Base-by-base conservation (phyloP, 2,329 filamentous ascomycete species). In the Alternaria arborescens region DNA sequence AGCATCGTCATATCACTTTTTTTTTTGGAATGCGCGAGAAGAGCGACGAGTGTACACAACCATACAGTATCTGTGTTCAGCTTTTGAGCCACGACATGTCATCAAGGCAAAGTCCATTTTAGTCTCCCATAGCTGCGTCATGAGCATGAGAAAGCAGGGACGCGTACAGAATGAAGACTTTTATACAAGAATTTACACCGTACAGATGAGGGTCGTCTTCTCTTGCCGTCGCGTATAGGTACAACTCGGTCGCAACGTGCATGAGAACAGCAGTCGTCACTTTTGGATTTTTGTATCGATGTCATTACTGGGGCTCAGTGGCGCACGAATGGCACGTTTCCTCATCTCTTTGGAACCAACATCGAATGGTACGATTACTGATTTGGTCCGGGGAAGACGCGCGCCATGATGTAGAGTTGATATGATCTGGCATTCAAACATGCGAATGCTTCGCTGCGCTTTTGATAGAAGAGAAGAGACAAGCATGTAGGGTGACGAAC, bases 221-320 rank as follows among this genome's bases (percentile, higher is more conserved):
- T 18, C 0, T 16, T 16, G 16, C 8, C 36, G 16, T 38, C n/a
- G 16, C 0, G n/a, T 8, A 2, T 18, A 10, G 28, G 1, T 18
- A 18, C n/a, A 10, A 6, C 0, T n/a, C 36, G 8, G 1, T 0
- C 36, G n/a, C 16, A 0, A 6, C 16, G 36, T 1, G 16, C 14
- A 38, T 18, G 36, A 20, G 20, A 20, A 3, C 20, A 20, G 20
- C 20, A 20, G 20, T 3, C 20, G 20, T 20, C 3, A 20, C 20
- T 20, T 20, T 20, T 20, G 20, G 20, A 20, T 20, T 20, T 20
- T 20, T 20, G 20, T 20, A 20, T 20, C 20, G 20, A 20, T 20
- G 20, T 20, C 20, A 3, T 20, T 20, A 20, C 20, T 20, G 20
- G 20, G 20, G 20, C 20, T 20, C 20, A 20, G 20, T 20, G 20